These are phyloP conservation scores for Rhizopogon salebrosus DNA, from an alignment of 768 basidiomycete genomes.

Conservation along the genomic window DNA sequence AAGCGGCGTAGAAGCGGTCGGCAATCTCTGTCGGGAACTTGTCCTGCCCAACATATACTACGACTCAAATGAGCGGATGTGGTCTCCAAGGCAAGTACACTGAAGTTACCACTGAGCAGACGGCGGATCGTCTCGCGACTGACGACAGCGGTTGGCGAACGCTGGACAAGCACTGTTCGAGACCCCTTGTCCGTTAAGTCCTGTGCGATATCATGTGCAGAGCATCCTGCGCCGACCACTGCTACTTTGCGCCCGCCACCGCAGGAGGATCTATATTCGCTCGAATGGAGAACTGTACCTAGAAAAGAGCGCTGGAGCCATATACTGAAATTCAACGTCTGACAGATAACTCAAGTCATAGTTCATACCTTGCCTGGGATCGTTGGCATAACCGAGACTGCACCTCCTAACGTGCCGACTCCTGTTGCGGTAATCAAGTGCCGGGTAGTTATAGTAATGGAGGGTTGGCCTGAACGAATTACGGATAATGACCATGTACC, in stretches of 20 bases:
- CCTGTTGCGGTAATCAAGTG: conserved; percentile 5
- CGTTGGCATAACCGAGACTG: not conserved
- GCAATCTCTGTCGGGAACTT: conserved; percentile 6
- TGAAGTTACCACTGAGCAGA: conserved; percentile 1
- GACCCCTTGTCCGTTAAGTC: conserved; percentile 4
- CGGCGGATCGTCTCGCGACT: conserved; percentile 4
- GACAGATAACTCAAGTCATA: not conserved
- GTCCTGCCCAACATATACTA: conserved; percentile 6
- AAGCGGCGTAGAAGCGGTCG: conserved; percentile 6
- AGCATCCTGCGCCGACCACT: conserved; percentile 9
- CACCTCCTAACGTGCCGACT: not conserved
- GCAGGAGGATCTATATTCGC: not conserved
- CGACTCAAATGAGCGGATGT: not conserved
- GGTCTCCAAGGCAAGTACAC: not conserved
- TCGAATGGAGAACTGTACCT: conserved; percentile 1
- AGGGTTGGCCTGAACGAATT: not conserved
- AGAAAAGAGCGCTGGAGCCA: not conserved
- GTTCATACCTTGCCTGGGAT: not conserved
- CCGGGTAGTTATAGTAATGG: not conserved
- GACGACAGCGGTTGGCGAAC: conserved; percentile 8
- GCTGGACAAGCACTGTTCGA: conserved; percentile 4
- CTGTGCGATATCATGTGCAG: conserved; percentile 10
- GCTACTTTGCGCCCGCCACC: not conserved
- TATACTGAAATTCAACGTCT: not conserved
- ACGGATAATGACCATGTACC: not conserved